These are phyloP conservation scores for Leucocoprinus leucothites DNA, from an alignment of 768 basidiomycete species.

Conservation along the genomic window DNA sequence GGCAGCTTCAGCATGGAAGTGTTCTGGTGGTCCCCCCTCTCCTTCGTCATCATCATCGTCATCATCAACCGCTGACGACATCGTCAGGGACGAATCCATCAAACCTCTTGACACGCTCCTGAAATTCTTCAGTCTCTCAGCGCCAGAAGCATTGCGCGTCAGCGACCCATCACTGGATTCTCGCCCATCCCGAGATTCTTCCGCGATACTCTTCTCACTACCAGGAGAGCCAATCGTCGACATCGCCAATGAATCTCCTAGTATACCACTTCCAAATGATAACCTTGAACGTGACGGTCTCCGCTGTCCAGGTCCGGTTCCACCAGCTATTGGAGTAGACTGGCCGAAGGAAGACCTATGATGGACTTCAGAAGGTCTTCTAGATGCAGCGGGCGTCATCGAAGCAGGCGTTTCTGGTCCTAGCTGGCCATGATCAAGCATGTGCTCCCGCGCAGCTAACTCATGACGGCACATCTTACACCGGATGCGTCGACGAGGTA, in stretches of 20 bases:
- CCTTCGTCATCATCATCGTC: constrained; percentile 27
- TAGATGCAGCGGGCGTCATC: constrained; percentile 45
- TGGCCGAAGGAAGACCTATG: constrained; percentile 6
- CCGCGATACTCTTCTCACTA: constrained; percentile 14
- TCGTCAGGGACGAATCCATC: constrained; percentile 26
- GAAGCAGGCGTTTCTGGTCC: constrained; percentile 62
- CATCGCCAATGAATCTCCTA: constrained; percentile 36
- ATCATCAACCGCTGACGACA: constrained; percentile 52
- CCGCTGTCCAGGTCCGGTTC: not conserved
- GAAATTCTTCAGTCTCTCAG: constrained; percentile 2
- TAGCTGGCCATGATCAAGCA: constrained; percentile 86
- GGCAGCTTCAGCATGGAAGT: constrained; percentile 27
- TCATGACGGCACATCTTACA: constrained; percentile 93
- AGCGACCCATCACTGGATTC: no score
- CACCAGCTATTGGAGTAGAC: not conserved
- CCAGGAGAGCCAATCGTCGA: constrained; percentile 27
- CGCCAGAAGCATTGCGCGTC: constrained; percentile 7
- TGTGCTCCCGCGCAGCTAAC: constrained; percentile 87
- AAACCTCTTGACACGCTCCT: not conserved
- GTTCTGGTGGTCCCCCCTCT: constrained; percentile 12
- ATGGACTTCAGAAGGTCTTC: constrained; percentile 20
- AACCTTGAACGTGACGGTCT: constrained; percentile 10
- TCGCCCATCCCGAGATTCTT: not conserved
- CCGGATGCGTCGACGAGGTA: constrained; percentile 61
- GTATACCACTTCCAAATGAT: constrained; percentile 13